Conservation (phyloP, 73 alveolate species). For the Paramecium sexaurelia region DNA sequence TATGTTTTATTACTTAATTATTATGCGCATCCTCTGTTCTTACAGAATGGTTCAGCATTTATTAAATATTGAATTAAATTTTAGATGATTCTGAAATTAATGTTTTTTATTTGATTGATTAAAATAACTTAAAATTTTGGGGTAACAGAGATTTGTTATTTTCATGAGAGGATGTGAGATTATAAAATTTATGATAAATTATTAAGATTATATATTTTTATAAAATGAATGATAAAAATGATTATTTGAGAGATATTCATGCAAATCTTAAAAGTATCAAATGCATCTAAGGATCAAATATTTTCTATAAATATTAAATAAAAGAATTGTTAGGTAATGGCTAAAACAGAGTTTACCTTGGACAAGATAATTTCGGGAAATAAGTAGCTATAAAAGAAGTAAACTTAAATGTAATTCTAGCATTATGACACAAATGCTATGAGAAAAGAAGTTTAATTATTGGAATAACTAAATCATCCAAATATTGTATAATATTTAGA, state of each 20-base stretch:
- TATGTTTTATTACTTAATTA: too few relatives aligned
- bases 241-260: not conserved
- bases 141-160: not conserved
- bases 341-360: not conserved
- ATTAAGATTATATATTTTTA: not conserved
- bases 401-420: not conserved
- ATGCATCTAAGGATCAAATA: not conserved
- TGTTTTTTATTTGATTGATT: too few relatives aligned
- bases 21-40: too few relatives aligned
- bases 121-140: too few relatives aligned
- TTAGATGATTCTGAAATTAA: not conserved
- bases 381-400: conserved; percentile 30
- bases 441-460: not conserved
- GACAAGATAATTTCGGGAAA: not conserved
- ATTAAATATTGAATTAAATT: too few relatives aligned
- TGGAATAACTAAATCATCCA: conserved; percentile 23
- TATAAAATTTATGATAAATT: not conserved
- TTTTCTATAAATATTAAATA: not conserved
- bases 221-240: not conserved
- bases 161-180: not conserved
- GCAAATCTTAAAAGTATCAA: not conserved
- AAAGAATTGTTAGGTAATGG: not conserved
- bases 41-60: too few relatives aligned
- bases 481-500: conserved; percentile 8
- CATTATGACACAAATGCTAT: not conserved